Evolutionary conservation across 169 alveolate genomes (phyloP).

Genomic region (Ichthyophthirius multifiliis): DNA sequence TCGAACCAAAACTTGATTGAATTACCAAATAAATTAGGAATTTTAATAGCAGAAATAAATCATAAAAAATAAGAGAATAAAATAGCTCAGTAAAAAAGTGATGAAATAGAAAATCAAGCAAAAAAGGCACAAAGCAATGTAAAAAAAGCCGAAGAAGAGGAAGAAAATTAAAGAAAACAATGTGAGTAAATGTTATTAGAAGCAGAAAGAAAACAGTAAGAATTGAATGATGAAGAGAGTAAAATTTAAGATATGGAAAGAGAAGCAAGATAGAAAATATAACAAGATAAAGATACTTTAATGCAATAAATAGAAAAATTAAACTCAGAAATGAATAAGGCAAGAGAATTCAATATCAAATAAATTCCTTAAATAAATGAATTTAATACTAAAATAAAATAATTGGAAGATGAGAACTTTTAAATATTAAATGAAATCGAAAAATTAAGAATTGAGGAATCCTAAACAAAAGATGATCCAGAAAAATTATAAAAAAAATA

Average conservation of each 20-base stretch:
- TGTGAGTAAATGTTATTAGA: not conserved
- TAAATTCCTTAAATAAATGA: not conserved
- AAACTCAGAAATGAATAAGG: not conserved
- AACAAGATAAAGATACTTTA: not conserved
- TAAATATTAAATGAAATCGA: constrained; percentile 20
- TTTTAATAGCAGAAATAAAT: constrained; percentile 12
- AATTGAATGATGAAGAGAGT: not conserved
- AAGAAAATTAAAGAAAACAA: not conserved
- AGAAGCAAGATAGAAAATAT: not conserved
- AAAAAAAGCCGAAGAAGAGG: constrained; percentile 3
- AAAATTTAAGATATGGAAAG: not conserved
- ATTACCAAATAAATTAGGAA: constrained; percentile 19
- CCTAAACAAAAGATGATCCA: constrained; percentile 36
- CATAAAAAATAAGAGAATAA: constrained; percentile 13
- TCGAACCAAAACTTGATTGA: constrained; percentile 17
- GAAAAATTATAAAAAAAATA: constrained; percentile 31
- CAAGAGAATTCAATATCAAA: not conserved
- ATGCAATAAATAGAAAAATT: not conserved
- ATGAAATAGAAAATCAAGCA: constrained; percentile 12
- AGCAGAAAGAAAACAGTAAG: not conserved
- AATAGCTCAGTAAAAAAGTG: constrained; percentile 21
- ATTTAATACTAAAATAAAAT: constrained; percentile 3
- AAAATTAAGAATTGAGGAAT: constrained; percentile 20
- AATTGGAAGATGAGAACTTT: constrained; percentile 35
- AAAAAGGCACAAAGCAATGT: constrained; percentile 19